A percentile compares a stretch with the other conserved stretches of the same genome.
phyloP scores from a whole-genome alignment of 768 basidiomycete species.

The Sarcodon aspratus region DNA sequence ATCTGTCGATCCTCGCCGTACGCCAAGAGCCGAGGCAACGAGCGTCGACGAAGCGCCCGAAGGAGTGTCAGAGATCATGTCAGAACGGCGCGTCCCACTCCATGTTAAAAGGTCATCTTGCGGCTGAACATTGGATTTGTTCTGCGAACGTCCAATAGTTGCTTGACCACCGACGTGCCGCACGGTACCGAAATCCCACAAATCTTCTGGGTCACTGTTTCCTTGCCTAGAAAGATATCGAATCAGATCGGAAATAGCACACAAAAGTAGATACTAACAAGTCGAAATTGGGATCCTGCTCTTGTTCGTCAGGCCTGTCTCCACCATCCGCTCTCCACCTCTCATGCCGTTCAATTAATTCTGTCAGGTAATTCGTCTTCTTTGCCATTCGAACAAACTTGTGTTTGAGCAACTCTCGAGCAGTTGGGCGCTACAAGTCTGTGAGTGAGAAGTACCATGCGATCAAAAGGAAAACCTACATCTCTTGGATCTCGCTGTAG shows the following conservation, averaged over 20 bases:
- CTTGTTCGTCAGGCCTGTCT: slow-evolving; percentile 61
- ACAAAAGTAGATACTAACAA: slow-evolving; percentile 31
- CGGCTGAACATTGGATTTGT: slow-evolving; percentile 21
- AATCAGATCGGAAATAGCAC: not conserved
- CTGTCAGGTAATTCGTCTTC: slow-evolving; percentile 89
- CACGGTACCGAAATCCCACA: slow-evolving; percentile 98
- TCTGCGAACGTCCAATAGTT: slow-evolving; percentile 57
- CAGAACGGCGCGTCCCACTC: slow-evolving; percentile 26
- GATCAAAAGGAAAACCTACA: slow-evolving; percentile 31
- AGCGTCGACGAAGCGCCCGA: not conserved
- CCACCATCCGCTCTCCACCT: slow-evolving; percentile 90
- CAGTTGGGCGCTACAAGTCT: slow-evolving; percentile 70
- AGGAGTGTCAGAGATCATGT: not conserved
- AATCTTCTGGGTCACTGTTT: slow-evolving; percentile 59
- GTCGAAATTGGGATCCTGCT: slow-evolving; percentile 49
- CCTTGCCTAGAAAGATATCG: slow-evolving; percentile 27
- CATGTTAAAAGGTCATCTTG: not conserved
- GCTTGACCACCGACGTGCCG: slow-evolving; percentile 45
- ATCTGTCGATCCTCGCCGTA: not conserved
- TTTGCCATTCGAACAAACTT: slow-evolving; percentile 93
- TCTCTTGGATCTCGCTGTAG: slow-evolving; percentile 90
- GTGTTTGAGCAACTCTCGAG: slow-evolving; percentile 92
- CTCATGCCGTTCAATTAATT: slow-evolving; percentile 90
- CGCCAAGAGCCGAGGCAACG: not conserved
- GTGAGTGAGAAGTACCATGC: not conserved